A percentile compares a stretch with the other conserved stretches of the same genome.
phyloP scores from a whole-genome alignment of 768 basidiomycete genomes.

The Crepidotus variabilis region DNA sequence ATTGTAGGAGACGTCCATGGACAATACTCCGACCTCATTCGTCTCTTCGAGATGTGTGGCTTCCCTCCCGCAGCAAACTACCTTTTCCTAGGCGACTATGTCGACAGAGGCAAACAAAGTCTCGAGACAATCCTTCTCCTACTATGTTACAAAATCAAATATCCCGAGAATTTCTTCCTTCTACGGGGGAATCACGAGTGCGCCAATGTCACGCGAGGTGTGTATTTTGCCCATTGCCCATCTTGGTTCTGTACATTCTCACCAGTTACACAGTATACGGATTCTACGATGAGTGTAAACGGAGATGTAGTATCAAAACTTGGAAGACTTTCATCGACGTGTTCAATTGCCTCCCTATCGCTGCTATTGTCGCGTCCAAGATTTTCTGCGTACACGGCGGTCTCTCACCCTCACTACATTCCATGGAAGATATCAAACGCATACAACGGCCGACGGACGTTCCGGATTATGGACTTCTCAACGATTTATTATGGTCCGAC shows the following conservation, averaged over 20 bases:
- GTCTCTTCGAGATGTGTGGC: constrained; percentile 99
- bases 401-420: constrained; percentile 85
- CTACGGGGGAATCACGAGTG: constrained; percentile 98
- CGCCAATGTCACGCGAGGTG: constrained; percentile 97
- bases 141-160: constrained; percentile 99
- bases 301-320: constrained; percentile 98
- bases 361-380: constrained; percentile 97
- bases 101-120: constrained; percentile 97
- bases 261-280: constrained; percentile 73
- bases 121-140: constrained; percentile 96
- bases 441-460: constrained; percentile 98
- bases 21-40: constrained; percentile 97
- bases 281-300: constrained; percentile 99
- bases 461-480: constrained; percentile 95
- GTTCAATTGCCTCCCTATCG: constrained; percentile 98
- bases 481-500: constrained; percentile 97
- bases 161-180: constrained; percentile 99
- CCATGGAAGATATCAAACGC: constrained; percentile 98
- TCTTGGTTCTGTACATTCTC: constrained; percentile 12
- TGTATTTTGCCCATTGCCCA: constrained; percentile 23
- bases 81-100: constrained; percentile 98
- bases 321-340: constrained; percentile 99
- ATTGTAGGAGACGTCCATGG: constrained; percentile 99
- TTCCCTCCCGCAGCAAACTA: constrained; percentile 97
- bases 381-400: constrained; percentile 99